Evolutionary conservation across 73 alveolate species (phyloP).

Genomic region (Paramecium biaurelia): DNA sequence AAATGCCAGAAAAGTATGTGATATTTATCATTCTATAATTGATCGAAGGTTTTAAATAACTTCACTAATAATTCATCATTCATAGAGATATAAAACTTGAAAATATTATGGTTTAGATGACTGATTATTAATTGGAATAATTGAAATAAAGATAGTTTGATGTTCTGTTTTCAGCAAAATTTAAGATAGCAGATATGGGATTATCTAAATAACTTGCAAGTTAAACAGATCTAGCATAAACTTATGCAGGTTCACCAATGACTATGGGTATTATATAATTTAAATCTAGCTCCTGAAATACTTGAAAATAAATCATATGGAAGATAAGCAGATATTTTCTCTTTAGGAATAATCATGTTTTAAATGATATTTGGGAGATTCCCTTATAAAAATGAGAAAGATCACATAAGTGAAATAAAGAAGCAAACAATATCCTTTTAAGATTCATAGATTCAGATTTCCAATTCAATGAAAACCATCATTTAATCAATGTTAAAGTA

Average conservation of each 20-base stretch:
- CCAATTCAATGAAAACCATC: neutral
- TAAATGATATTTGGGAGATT: slow-evolving; percentile 7
- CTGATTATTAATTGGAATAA: neutral
- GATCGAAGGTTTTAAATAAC: neutral
- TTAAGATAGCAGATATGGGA: slow-evolving; percentile 24
- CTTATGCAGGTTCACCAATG: slow-evolving; percentile 41
- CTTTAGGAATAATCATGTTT: neutral
- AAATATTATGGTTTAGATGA: neutral
- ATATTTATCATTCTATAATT: neutral
- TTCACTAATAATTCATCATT: neutral
- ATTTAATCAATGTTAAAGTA: neutral
- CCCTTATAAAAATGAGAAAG: neutral
- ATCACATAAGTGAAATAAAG: neutral
- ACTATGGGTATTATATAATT: neutral
- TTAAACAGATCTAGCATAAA: neutral
- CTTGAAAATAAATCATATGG: slow-evolving; percentile 7
- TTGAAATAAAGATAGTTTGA: neutral
- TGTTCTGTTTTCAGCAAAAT: neutral
- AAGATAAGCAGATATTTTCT: slow-evolving; percentile 10
- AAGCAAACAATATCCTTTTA: neutral
- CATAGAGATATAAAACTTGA: slow-evolving; percentile 38
- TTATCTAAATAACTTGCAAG: neutral
- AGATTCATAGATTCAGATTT: neutral
- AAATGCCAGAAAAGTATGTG: neutral
- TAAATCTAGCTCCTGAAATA: slow-evolving; percentile 9